Conservation (phyloP, 129 eudicot species). For the Arctium lappa region DNA sequence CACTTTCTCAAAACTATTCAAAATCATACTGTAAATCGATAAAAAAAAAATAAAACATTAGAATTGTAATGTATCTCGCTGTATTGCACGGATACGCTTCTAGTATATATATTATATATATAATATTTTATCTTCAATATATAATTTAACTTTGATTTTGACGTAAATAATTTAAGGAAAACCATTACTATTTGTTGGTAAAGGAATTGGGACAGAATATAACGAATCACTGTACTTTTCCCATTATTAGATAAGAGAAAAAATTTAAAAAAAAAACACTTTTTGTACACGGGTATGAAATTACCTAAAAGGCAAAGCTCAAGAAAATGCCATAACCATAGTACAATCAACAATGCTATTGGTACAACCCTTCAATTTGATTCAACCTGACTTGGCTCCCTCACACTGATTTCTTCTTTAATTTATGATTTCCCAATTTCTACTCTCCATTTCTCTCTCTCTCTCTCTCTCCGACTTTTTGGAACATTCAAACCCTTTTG, state of each 20-base stretch:
- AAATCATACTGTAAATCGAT: no score
- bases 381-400: conserved; percentile 39
- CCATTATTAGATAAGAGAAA: not conserved
- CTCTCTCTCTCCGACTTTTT: conserved; percentile 18
- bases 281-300: conserved; percentile 8
- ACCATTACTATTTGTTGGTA: no score
- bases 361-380: not conserved
- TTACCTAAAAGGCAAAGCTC: conserved; percentile 11
- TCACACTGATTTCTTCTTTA: conserved; percentile 12
- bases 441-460: conserved; percentile 10
- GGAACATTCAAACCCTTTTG: conserved; percentile 25
- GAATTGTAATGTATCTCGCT: no score
- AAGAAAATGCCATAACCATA: conserved; percentile 1
- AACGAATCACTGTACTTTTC: no score
- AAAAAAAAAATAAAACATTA: no score
- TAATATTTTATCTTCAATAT: no score
- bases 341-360: conserved; percentile 23
- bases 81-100: no score
- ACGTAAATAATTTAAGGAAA: no score
- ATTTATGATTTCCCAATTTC: conserved; percentile 9
- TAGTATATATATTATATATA: no score
- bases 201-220: not conserved
- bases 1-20: no score
- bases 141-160: no score
- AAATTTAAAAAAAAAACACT: not conserved